Conservation (phyloP, 176 grass and related monocot species). For the Coix lacrymajobi region DNA sequence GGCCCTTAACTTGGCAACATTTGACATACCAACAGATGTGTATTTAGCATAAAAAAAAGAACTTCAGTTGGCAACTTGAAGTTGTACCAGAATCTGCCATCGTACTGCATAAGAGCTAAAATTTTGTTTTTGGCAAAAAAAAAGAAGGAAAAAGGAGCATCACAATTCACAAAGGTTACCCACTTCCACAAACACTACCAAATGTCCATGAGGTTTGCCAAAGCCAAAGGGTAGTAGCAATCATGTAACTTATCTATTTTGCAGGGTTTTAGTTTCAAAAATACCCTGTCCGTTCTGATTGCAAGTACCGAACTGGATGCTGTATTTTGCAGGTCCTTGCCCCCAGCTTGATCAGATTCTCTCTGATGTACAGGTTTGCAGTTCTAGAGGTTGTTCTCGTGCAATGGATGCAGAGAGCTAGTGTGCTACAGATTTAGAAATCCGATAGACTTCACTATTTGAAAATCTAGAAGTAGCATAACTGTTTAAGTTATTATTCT, state of each 20-base stretch:
- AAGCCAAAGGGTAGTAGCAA: background rate
- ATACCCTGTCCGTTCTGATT: background rate
- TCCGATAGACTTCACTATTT: background rate
- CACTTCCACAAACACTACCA: background rate
- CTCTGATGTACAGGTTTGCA: background rate
- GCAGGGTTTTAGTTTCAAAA: background rate
- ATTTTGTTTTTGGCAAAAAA: background rate
- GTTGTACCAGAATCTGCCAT: background rate
- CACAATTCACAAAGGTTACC: background rate
- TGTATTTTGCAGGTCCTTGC: background rate
- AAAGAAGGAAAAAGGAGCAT: background rate
- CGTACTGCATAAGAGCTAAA: background rate
- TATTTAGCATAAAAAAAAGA: background rate
- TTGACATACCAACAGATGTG: background rate
- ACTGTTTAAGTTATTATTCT: background rate
- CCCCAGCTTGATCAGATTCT: background rate
- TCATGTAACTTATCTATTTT: background rate
- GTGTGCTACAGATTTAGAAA: background rate
- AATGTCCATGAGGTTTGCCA: background rate
- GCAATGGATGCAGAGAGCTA: background rate
- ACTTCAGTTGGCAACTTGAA: conserved; percentile 10
- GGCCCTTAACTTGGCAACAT: background rate
- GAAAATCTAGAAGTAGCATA: background rate
- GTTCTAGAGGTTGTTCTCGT: background rate
- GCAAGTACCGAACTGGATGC: background rate